phyloP scores from a whole-genome alignment of 164 flowering plant species.

The Tetrastigma voinierianum region DNA sequence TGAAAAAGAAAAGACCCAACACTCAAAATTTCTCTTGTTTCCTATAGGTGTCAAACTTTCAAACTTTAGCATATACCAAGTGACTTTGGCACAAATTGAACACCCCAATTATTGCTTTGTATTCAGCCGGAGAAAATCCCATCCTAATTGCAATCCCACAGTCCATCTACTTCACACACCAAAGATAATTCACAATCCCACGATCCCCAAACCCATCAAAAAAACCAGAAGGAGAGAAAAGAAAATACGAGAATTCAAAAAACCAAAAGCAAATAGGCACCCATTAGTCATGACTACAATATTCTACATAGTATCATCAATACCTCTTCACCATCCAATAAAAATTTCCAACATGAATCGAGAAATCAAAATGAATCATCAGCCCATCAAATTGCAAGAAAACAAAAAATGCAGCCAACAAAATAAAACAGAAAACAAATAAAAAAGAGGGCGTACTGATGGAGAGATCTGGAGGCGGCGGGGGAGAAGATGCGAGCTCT shows the following conservation, averaged over 20 bases:
- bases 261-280: too few species aligned
- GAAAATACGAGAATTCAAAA: too few species aligned
- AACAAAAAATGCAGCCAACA: background rate
- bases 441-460: slow-evolving; percentile 32
- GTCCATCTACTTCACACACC: too few species aligned
- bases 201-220: too few species aligned
- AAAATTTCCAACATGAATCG: background rate
- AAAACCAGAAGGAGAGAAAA: too few species aligned
- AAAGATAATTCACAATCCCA: too few species aligned
- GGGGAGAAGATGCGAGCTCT: slow-evolving; percentile 36
- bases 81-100: background rate
- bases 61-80: background rate
- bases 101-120: background rate
- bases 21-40: background rate
- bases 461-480: slow-evolving; percentile 26
- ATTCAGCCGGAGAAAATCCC: background rate
- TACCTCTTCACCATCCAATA: background rate
- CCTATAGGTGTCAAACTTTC: background rate
- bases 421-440: background rate
- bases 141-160: too few species aligned
- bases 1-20: background rate
- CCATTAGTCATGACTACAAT: too few species aligned
- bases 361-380: background rate
- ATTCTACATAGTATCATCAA: too few species aligned
- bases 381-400: background rate